Evolutionary conservation across 1,139 yeast genomes (phyloP).

Genomic region (Hyphopichia wangnamkhiaoensis): DNA sequence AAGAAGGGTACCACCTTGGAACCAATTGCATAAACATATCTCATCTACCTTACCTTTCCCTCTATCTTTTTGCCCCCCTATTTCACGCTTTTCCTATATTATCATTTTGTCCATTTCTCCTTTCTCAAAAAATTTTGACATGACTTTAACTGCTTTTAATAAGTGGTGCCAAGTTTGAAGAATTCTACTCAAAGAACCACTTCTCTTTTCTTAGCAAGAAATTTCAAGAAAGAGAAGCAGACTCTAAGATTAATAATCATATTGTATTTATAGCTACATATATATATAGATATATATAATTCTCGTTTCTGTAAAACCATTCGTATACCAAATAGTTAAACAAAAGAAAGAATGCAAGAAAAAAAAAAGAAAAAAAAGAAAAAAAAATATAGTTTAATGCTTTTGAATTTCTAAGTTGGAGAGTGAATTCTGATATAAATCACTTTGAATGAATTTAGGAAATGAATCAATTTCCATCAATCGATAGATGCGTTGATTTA

Average conservation of each 20-base stretch:
- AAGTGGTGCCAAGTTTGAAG: too few species aligned
- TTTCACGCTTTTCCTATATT: background rate
- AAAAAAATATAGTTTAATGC: background rate
- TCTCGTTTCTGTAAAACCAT: background rate
- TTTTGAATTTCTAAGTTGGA: conserved; percentile 11
- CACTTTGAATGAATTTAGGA: conserved; percentile 59
- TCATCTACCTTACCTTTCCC: background rate
- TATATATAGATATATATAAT: conserved; percentile 3
- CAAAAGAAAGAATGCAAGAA: too few species aligned
- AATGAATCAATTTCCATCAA: conserved; percentile 76
- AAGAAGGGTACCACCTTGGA: conserved; percentile 91
- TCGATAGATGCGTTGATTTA: conserved; percentile 49
- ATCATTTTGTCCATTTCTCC: background rate
- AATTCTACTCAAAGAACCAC: too few species aligned
- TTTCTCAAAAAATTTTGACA: background rate
- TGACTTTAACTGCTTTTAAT: too few species aligned
- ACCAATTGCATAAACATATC: conserved; percentile 46
- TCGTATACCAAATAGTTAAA: too few species aligned
- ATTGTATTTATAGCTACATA: conserved; percentile 20
- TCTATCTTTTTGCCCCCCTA: conserved; percentile 4
- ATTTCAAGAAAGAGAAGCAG: too few species aligned
- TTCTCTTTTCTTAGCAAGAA: too few species aligned
- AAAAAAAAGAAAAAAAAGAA: background rate
- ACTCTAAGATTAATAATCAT: background rate
- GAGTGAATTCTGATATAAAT: conserved; percentile 18